Conservation (phyloP, 768 basidiomycete genomes). For the Tephrocybe rancida region DNA sequence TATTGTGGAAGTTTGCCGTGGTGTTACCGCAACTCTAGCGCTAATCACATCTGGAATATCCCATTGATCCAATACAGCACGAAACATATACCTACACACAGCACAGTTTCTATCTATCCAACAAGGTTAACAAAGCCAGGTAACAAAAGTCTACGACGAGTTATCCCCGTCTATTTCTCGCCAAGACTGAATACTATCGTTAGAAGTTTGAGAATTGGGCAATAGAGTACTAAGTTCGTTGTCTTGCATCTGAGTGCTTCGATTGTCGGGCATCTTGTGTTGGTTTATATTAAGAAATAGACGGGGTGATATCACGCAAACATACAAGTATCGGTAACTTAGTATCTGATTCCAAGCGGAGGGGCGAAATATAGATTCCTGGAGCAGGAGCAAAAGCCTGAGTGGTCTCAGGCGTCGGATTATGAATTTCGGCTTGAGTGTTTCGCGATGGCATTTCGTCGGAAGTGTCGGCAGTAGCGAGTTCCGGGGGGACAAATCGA, state of each 20-base stretch:
- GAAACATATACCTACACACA: too few species aligned
- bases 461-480: neutral
- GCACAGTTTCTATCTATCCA: too few species aligned
- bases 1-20: too few species aligned
- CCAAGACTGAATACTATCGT: slow-evolving; percentile 45
- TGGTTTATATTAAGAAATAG: neutral
- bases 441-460: neutral
- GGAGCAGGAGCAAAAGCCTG: slow-evolving; percentile 35
- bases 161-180: slow-evolving; percentile 14
- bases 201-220: slow-evolving; percentile 25
- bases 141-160: neutral
- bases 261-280: slow-evolving; percentile 1
- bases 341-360: slow-evolving; percentile 16
- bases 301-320: neutral
- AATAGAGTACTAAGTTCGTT: neutral
- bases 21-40: too few species aligned
- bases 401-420: neutral
- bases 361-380: slow-evolving; percentile 39
- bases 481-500: slow-evolving; percentile 23
- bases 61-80: too few species aligned
- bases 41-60: too few species aligned
- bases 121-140: too few species aligned
- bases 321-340: neutral
- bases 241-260: neutral
- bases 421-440: neutral